These are phyloP conservation scores for Entamoeba dispar DNA, from an alignment of 208 protist species.

Conservation along the genomic window DNA sequence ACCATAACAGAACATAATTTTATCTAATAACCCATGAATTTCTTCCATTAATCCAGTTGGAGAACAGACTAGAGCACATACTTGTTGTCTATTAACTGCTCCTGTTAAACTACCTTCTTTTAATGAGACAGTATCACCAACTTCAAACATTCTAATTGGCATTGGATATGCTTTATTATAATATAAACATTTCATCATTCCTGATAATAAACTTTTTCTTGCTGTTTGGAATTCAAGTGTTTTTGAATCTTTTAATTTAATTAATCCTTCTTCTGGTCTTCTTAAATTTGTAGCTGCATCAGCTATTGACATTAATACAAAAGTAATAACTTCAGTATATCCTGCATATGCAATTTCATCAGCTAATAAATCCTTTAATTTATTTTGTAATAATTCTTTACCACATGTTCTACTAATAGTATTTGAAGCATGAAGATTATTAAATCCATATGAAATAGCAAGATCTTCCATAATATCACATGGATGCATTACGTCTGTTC, in stretches of 20 bases:
- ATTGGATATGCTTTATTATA: slow-evolving; percentile 62
- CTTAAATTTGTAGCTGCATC: slow-evolving; percentile 29
- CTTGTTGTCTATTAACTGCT: slow-evolving; percentile 53
- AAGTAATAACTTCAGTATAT: slow-evolving; percentile 77
- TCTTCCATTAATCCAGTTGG: slow-evolving; percentile 40
- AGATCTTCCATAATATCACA: slow-evolving; percentile 91
- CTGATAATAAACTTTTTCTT: slow-evolving; percentile 66
- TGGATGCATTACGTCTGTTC: slow-evolving; percentile 73
- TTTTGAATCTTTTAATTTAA: slow-evolving; percentile 66
- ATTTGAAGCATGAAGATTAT: slow-evolving; percentile 60
- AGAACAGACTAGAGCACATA: slow-evolving; percentile 49
- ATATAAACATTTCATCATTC: slow-evolving; percentile 72
- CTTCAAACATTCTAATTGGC: slow-evolving; percentile 77
- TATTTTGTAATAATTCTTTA: slow-evolving; percentile 62
- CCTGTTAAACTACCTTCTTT: slow-evolving; percentile 57
- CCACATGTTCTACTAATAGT: slow-evolving; percentile 53
- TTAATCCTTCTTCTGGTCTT: slow-evolving; percentile 42
- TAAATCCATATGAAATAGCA: slow-evolving; percentile 81
- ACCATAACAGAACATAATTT: background rate
- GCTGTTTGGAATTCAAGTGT: slow-evolving; percentile 65
- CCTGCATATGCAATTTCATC: slow-evolving; percentile 64
- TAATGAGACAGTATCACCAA: slow-evolving; percentile 63
- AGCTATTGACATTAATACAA: slow-evolving; percentile 39
- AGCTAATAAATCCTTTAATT: slow-evolving; percentile 64
- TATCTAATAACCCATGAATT: slow-evolving; percentile 16